Percentiles rank a stretch among this genome's conserved stretches.
Evolutionary conservation across 179 eudicot species (phyloP).

Genomic region (Silene coronaria): DNA sequence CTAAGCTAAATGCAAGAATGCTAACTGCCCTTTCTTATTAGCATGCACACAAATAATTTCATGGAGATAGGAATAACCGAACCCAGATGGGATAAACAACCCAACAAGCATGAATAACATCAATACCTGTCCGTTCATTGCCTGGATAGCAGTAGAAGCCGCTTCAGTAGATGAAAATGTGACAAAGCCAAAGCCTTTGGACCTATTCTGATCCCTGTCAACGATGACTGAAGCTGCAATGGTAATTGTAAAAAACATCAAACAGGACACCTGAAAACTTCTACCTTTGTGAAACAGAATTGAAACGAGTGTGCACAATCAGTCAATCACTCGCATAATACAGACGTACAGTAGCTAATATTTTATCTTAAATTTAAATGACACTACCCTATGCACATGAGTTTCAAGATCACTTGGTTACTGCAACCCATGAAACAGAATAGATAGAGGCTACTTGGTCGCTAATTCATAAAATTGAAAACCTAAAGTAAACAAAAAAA

Average conservation of each 20-base stretch:
- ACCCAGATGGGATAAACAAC: neutral
- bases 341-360: too few species aligned
- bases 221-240: conserved; percentile 70
- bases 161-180: conserved; percentile 54
- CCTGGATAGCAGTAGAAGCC: conserved; percentile 76
- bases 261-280: neutral
- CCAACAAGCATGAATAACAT: neutral
- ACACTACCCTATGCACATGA: neutral
- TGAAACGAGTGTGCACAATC: too few species aligned
- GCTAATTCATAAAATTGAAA: neutral
- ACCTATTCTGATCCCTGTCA: conserved; percentile 75
- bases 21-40: too few species aligned
- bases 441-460: neutral
- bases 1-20: neutral
- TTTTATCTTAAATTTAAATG: too few species aligned
- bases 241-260: neutral
- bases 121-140: conserved; percentile 71
- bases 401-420: too few species aligned
- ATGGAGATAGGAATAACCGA: neutral
- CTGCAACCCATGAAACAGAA: neutral
- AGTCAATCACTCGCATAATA: too few species aligned
- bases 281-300: neutral
- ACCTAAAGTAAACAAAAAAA: neutral
- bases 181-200: conserved; percentile 91
- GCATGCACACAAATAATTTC: neutral